Evolutionary conservation across 371 early-diverging fungal species (phyloP).

Genomic region (Funneliformis caledonium): DNA sequence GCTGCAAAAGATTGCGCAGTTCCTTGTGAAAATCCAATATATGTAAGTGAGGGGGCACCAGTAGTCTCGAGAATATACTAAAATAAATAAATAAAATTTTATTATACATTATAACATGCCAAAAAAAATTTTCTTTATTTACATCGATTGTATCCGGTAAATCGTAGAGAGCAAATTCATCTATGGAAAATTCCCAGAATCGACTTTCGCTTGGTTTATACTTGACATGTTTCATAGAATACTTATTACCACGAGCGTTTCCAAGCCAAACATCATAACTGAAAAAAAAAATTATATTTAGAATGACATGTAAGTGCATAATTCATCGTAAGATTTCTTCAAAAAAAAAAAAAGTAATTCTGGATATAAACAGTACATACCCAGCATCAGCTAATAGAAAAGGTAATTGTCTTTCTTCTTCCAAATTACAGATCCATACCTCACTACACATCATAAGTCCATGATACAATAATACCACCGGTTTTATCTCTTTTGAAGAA

Average conservation of each 20-base stretch:
- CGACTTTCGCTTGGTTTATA: constrained; percentile 67
- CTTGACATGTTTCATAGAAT: constrained; percentile 82
- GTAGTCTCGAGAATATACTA: constrained; percentile 84
- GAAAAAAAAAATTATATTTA: not conserved
- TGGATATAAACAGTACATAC: constrained; percentile 28
- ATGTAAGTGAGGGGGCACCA: constrained; percentile 78
- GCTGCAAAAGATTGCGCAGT: constrained; percentile 92
- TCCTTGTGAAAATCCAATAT: constrained; percentile 97
- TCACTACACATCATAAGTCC: constrained; percentile 95
- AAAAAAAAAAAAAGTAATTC: too few species aligned
- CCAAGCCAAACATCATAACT: constrained; percentile 97
- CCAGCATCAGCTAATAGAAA: constrained; percentile 79
- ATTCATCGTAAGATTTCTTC: not conserved
- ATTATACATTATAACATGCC: not conserved
- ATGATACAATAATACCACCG: constrained; percentile 92
- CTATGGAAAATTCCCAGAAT: constrained; percentile 96
- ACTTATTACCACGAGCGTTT: constrained; percentile 96
- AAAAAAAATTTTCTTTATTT: constrained; percentile 39
- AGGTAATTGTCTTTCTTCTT: constrained; percentile 70
- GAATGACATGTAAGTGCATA: not conserved
- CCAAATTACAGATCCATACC: constrained; percentile 86
- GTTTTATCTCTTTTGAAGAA: constrained; percentile 49
- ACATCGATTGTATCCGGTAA: constrained; percentile 85
- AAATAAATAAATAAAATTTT: not conserved
- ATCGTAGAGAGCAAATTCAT: constrained; percentile 88